Evolutionary conservation across 768 basidiomycete genomes (phyloP).

Genomic region (Galerina sulciceps): DNA sequence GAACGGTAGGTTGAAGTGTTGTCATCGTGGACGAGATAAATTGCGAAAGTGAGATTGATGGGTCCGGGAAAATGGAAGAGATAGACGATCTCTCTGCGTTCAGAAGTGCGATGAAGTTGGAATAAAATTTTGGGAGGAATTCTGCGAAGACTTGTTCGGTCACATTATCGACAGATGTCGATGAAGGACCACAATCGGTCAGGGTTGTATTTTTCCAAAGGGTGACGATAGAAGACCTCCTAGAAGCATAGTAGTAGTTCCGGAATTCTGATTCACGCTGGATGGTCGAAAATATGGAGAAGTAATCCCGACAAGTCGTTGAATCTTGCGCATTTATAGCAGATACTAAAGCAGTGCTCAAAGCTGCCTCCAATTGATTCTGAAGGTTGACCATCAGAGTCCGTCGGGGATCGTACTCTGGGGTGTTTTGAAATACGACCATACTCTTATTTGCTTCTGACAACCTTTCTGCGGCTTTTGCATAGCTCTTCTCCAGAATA

Average conservation of each 20-base stretch:
- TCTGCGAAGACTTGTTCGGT: slow-evolving; percentile 51
- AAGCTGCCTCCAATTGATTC: slow-evolving; percentile 92
- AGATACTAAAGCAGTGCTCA: slow-evolving; percentile 88
- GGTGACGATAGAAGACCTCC: slow-evolving; percentile 64
- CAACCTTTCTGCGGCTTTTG: slow-evolving; percentile 90
- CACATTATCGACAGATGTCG: slow-evolving; percentile 17
- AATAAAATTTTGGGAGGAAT: slow-evolving; percentile 80
- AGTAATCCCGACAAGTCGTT: slow-evolving; percentile 75
- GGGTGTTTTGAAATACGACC: slow-evolving; percentile 90
- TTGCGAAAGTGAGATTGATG: slow-evolving; percentile 72
- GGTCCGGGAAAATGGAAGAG: slow-evolving; percentile 88
- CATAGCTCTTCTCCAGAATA: slow-evolving; percentile 78
- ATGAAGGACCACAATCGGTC: slow-evolving; percentile 44
- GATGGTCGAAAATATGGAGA: slow-evolving; percentile 87
- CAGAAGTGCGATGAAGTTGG: slow-evolving; percentile 66
- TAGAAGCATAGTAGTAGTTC: slow-evolving; percentile 91
- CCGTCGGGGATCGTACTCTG: slow-evolving; percentile 87
- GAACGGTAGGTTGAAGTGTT: slow-evolving; percentile 78
- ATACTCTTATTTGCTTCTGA: slow-evolving; percentile 89
- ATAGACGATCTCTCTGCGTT: slow-evolving; percentile 74
- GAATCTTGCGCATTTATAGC: slow-evolving; percentile 84
- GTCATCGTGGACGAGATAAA: slow-evolving; percentile 85
- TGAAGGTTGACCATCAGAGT: slow-evolving; percentile 89
- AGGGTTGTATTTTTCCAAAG: slow-evolving; percentile 71
- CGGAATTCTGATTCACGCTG: slow-evolving; percentile 92